A percentile compares a stretch with the other conserved stretches of the same genome.
phyloP scores from a whole-genome alignment of 257 asterid species.

The Solanum microdontum region DNA sequence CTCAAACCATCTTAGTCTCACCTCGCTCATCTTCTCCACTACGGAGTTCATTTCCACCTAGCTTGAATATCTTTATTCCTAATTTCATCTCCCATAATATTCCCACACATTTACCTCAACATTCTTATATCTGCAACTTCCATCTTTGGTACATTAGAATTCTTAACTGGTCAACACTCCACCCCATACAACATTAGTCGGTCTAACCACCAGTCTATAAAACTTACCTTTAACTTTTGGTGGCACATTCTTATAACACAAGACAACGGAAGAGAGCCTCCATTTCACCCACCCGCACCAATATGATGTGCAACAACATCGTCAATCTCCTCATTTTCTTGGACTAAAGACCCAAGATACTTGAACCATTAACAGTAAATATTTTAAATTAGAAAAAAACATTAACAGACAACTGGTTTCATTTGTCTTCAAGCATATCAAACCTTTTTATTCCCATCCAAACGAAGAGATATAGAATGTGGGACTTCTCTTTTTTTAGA shows the following conservation, averaged over 20 bases:
- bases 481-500: not conserved
- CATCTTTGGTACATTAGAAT: not conserved
- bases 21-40: not conserved
- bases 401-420: not conserved
- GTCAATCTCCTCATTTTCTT: not conserved
- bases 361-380: not conserved
- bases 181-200: not conserved
- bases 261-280: not conserved
- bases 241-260: not conserved
- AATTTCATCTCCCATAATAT: not conserved
- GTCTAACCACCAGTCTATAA: not conserved
- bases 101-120: not conserved
- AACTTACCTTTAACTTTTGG: not conserved
- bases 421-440: not conserved
- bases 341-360: not conserved
- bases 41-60: not conserved
- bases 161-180: not conserved
- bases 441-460: not conserved
- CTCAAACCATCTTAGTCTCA: not conserved
- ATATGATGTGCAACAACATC: not conserved
- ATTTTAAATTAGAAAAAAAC: not conserved
- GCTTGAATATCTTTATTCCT: not conserved
- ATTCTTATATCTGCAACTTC: not conserved
- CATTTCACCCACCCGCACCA: not conserved
- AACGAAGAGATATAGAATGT: not conserved